Conservation (phyloP, 2,329 filamentous ascomycete genomes). For the Trichoderma atrobrunneum region DNA sequence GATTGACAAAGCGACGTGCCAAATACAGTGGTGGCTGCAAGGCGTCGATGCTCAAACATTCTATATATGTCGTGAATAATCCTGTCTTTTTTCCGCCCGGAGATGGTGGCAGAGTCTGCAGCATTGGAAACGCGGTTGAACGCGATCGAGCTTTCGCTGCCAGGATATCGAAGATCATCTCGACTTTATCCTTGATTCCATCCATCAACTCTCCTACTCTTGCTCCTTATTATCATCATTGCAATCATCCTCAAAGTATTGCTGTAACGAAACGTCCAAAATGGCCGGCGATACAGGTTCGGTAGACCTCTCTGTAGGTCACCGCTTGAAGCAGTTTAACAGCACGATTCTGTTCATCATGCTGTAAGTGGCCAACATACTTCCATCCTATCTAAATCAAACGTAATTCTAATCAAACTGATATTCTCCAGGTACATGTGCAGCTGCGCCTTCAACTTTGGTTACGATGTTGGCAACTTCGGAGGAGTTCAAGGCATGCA, state of each 20-base stretch:
- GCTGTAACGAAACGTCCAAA: neutral
- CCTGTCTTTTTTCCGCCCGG: neutral
- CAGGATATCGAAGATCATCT: neutral
- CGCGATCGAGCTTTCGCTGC: slow-evolving; percentile 2
- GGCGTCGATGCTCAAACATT: neutral
- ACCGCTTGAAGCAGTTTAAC: slow-evolving; percentile 14
- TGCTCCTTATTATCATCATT: neutral
- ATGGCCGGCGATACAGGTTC: neutral
- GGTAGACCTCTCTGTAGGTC: neutral
- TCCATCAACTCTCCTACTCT: no score
- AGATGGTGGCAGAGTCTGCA: slow-evolving; percentile 1
- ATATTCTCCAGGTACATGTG: slow-evolving; percentile 25
- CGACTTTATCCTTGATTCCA: neutral
- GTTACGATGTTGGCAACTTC: slow-evolving; percentile 30
- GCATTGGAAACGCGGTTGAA: neutral
- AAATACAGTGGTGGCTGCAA: slow-evolving; percentile 3
- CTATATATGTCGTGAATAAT: slow-evolving; percentile 17
- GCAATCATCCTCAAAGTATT: neutral
- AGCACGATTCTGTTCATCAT: slow-evolving; percentile 5
- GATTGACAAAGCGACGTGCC: neutral
- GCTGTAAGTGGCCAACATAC: neutral
- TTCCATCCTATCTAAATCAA: neutral
- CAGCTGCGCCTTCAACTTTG: slow-evolving; percentile 29
- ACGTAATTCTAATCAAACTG: neutral
- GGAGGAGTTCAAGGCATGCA: slow-evolving; percentile 29